Evolutionary conservation across 306 rosid species (phyloP).

Genomic region (Hippophae rhamnoides): DNA sequence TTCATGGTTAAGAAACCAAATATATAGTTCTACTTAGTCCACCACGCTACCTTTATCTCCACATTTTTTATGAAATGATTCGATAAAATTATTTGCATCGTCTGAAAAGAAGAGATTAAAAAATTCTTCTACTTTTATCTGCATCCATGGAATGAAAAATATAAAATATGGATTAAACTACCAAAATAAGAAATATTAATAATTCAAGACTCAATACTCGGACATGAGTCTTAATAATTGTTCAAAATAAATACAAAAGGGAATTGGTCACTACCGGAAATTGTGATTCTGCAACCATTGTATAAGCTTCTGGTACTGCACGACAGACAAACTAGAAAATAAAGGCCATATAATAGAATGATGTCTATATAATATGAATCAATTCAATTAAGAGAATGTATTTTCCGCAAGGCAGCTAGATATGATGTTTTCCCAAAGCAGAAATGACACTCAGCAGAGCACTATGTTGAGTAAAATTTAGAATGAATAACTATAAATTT

Average conservation of each 20-base stretch:
- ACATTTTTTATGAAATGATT: conserved; percentile 59
- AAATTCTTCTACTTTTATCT: conserved; percentile 83
- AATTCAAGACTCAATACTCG: too few relatives aligned
- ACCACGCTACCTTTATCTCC: conserved; percentile 78
- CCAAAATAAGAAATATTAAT: too few relatives aligned
- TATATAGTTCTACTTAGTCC: conserved; percentile 8
- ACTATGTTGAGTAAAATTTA: too few relatives aligned
- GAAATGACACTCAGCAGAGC: not conserved
- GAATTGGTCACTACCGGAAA: conserved; percentile 50
- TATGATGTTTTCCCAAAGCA: too few relatives aligned
- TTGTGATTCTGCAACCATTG: conserved; percentile 70
- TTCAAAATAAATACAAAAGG: conserved; percentile 6
- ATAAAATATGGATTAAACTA: conserved; percentile 3
- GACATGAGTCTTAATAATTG: too few relatives aligned
- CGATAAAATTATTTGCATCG: conserved; percentile 42
- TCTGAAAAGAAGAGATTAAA: conserved; percentile 71
- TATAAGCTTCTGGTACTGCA: conserved; percentile 72
- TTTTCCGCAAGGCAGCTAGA: not conserved
- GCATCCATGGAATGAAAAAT: conserved; percentile 35
- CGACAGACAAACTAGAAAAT: conserved; percentile 1
- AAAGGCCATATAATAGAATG: not conserved
- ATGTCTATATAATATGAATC: not conserved
- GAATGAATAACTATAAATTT: too few relatives aligned
- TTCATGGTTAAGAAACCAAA: conserved; percentile 1
- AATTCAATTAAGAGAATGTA: not conserved